Evolutionary conservation across 2,329 filamentous ascomycete genomes (phyloP), one percentile per base, ranked within the genome.

Genomic region (Passalora sequoiae): DNA sequence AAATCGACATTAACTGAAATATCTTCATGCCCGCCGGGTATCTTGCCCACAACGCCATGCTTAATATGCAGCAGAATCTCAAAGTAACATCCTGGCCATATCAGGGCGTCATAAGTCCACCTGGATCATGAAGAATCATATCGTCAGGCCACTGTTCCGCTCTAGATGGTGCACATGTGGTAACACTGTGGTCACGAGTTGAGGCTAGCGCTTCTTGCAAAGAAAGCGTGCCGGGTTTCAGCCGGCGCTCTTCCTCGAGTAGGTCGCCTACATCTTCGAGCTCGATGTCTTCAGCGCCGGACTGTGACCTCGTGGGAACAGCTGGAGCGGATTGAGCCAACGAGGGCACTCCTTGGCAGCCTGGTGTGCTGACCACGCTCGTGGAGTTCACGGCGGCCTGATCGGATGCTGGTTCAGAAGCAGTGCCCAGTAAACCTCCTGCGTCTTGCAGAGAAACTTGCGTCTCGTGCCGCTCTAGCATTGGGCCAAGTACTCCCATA

Each of bases 391-490:
- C 9, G 13, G 33, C 9, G 4, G 20, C 9, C 2, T n/a, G 24
- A 20, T 4, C n/a, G 17, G 9, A 20, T 6, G 9, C 2, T 12
- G 7, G 33, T 6, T 7, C 6, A 5, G 33, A 24, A 8, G 33
- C 13, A 7, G 33, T 20, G 4, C 6, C 36, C n/a, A 60, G 41
- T 7, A 62, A 45, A 6, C 62, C 62, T 7, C 61, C 61, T 4
- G 56, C 55, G 41, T 64, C 62, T 44, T 64, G 61, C 4, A 64
- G 40, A 17, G 54, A 60, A 3, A 59, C 36, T 6, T 55, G 46
- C 7, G 51, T 61, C 41, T 57, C 54, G n/a, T 51, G 46, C 19
- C 57, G 49, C 41, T 57, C 58, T 8, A 56, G 47, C 53, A 49
- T 57, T 1, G 60, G 59, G 1, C 54, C 55, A 6, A 58, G 42